Conservation (phyloP, 176 grass and related monocot genomes). For the Eleusine coracana region DNA sequence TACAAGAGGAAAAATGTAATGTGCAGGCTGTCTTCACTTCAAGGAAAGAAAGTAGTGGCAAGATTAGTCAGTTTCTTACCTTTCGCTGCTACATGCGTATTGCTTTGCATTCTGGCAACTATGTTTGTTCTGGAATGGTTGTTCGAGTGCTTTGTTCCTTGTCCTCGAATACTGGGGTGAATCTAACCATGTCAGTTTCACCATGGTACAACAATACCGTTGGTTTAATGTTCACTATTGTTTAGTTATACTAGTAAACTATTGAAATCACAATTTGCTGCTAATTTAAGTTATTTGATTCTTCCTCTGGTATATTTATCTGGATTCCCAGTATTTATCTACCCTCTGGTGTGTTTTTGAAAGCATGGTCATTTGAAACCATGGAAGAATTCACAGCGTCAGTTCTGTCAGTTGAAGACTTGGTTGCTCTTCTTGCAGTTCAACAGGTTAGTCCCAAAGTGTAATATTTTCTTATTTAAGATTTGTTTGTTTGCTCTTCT, state of each 20-base stretch:
- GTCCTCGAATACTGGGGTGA: background rate
- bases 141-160: slow-evolving; percentile 8
- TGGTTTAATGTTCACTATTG: background rate
- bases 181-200: slow-evolving; percentile 14
- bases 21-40: no score
- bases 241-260: slow-evolving; percentile 10
- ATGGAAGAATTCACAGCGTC: no score
- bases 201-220: slow-evolving; percentile 17
- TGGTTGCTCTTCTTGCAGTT: no score
- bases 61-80: slow-evolving; percentile 74
- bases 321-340: slow-evolving; percentile 26
- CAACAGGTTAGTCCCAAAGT: no score
- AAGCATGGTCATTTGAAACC: background rate
- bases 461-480: no score
- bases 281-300: slow-evolving; percentile 27
- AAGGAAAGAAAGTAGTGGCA: slow-evolving; percentile 81
- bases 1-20: no score
- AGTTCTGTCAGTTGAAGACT: no score
- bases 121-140: background rate
- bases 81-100: slow-evolving; percentile 31
- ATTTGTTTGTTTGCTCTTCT: no score
- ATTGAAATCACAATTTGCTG: slow-evolving; percentile 25
- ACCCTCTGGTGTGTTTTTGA: slow-evolving; percentile 12
- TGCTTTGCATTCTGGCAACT: slow-evolving; percentile 11
- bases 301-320: slow-evolving; percentile 2